These are phyloP conservation scores for Aureobasidium sp. DNA, from an alignment of 2,329 filamentous ascomycete genomes.

Conservation along the genomic window DNA sequence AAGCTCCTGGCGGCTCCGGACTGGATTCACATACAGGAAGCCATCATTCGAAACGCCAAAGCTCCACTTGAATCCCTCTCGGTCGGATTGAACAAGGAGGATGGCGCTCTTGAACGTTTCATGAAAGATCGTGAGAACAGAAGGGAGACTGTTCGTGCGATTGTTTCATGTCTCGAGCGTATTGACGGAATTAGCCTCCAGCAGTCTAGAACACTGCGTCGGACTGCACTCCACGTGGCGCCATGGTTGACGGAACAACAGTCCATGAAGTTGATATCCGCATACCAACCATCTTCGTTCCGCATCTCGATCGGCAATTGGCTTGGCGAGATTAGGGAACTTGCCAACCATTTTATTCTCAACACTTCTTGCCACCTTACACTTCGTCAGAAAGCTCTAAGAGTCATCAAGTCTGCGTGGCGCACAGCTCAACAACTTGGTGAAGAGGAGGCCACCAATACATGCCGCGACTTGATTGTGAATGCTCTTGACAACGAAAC, in stretches of 20 bases:
- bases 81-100: background rate
- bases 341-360: constrained; percentile 1
- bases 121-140: constrained; percentile 4
- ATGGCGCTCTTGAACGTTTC: background rate
- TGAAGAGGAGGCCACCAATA: constrained; percentile 2
- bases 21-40: constrained; percentile 10
- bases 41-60: constrained; percentile 1
- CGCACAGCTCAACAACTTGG: constrained; percentile 6
- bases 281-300: constrained; percentile 9
- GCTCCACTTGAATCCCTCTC: background rate
- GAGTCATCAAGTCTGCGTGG: constrained; percentile 5
- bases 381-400: constrained; percentile 2
- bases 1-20: constrained; percentile 3
- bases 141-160: background rate
- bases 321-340: constrained; percentile 8
- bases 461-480: constrained; percentile 1
- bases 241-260: constrained; percentile 6
- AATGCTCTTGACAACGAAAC: constrained; percentile 3
- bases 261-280: constrained; percentile 3
- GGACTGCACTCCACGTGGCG: background rate
- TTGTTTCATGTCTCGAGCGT: constrained; percentile 1
- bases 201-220: constrained; percentile 1
- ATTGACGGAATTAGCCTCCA: constrained; percentile 2
- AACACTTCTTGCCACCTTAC: background rate
- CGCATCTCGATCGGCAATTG: constrained; percentile 11